Evolutionary conservation across 2,329 filamentous ascomycete species (phyloP), one percentile per base, ranked within the genome.

Genomic region (Kalaharituber pfeilii): DNA sequence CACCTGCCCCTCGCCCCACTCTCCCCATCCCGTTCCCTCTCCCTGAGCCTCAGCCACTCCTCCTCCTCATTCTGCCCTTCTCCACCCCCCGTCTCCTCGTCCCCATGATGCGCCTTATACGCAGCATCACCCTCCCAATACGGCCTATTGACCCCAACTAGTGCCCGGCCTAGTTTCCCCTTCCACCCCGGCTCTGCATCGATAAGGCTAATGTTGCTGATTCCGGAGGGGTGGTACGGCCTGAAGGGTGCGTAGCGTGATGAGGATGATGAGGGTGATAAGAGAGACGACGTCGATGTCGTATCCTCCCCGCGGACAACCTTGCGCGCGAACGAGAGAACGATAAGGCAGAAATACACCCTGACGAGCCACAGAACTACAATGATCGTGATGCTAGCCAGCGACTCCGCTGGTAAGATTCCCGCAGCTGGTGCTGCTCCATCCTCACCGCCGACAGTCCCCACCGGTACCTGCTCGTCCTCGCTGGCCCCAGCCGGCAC

Each of bases 341-440:
- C 79, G 53, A 95, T 76, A 33, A 94, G 72, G 61, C 84, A 79
- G 63, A 94, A 88, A 71, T 95, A 95, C 27, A 87, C 68, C 27
- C 88, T 77, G 39, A 94, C 72, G 11, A 82, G 72, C 69, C 83
- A 93, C 59, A 94, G 76, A 1, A 75, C 69, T 28, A 77, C 75
- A 57, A 94, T 84, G 53, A 94, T 74, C 9, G 81, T 72, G 67
- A 95, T 82, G 69, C 84, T 89, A 58, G 85, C 81, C 63, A 84
- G 74, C 66, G 75, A 79, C 64, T 82, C 80, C 44, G 75, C 75
- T 58, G 81, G 75, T 58, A 78, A 72, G n/a, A 84, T 70, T 63
- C 79, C 74, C 69, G 82, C 72, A 27, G 72, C 64, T n/a, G 67
- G 67, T 39, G 68, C 67, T 1, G 66, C 64, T 1, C 64, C 66